These are phyloP conservation scores for Saccharomycopsis fibuligera DNA, from an alignment of 805 yeast species.

Conservation along the genomic window DNA sequence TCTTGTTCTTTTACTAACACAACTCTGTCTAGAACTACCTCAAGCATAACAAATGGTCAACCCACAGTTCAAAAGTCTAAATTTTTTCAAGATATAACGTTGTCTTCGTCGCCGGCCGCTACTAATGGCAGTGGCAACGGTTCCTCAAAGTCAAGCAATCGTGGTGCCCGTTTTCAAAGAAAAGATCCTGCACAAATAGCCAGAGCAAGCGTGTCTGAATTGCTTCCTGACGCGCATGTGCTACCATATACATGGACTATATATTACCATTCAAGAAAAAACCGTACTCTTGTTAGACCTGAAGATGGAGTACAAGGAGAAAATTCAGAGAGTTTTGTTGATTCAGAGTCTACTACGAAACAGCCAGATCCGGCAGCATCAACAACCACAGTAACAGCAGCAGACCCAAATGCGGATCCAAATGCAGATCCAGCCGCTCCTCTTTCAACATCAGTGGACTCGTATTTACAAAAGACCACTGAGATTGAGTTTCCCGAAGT, in stretches of 20 bases:
- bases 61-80: constrained; percentile 6
- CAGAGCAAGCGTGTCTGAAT: background rate
- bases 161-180: background rate
- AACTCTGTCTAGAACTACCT: no score
- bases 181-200: constrained; percentile 10
- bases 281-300: background rate
- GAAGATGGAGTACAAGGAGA: no score
- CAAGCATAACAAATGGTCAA: no score
- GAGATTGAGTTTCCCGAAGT: constrained; percentile 18
- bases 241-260: constrained; percentile 20
- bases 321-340: no score
- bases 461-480: constrained; percentile 14
- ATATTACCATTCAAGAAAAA: constrained; percentile 15
- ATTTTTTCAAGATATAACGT: constrained; percentile 6
- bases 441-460: constrained; percentile 6
- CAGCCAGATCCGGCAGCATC: background rate
- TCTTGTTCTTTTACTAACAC: no score
- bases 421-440: constrained; percentile 8
- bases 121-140: background rate
- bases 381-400: background rate
- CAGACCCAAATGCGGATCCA: background rate
- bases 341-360: background rate
- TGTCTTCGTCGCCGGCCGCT: background rate
- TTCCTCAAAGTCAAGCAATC: background rate
- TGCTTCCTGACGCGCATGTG: constrained; percentile 13